Conservation (phyloP, 345 rosid species). For the Syzygium oleosum region DNA sequence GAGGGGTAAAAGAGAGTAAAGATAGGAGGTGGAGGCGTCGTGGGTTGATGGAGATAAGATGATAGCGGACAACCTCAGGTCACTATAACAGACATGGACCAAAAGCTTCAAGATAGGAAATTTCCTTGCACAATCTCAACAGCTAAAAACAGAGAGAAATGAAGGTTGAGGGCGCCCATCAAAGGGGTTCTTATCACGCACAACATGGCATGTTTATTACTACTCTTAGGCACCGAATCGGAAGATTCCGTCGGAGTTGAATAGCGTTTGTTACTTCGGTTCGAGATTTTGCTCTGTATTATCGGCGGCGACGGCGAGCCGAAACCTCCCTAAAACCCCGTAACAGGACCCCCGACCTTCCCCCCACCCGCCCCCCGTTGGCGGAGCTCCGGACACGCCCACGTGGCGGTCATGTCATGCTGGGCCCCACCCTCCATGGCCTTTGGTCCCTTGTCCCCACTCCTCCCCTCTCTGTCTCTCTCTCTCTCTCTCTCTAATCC, state of each 20-base stretch:
- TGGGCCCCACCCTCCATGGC: slow-evolving; percentile 30
- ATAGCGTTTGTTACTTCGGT: background rate
- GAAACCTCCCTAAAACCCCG: background rate
- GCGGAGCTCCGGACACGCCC: slow-evolving; percentile 23
- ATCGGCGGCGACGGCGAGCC: background rate
- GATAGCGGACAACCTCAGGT: background rate
- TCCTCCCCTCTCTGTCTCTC: background rate
- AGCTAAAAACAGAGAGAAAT: background rate
- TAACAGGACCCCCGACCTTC: background rate
- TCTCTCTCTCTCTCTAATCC: background rate
- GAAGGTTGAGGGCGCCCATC: background rate
- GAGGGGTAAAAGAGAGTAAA: background rate
- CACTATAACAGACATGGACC: background rate
- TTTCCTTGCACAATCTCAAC: background rate
- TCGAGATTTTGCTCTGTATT: background rate
- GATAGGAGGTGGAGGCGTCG: background rate
- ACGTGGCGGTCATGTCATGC: slow-evolving; percentile 55
- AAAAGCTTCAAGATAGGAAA: background rate
- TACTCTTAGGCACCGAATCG: background rate
- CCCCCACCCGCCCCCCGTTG: no score
- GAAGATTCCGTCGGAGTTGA: no score
- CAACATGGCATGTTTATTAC: background rate
- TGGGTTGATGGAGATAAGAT: background rate
- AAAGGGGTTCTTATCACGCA: background rate
- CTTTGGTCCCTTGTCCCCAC: background rate